Base-by-base conservation (phyloP, 202 grass and related monocot genomes). In the Eragrostis tef region DNA sequence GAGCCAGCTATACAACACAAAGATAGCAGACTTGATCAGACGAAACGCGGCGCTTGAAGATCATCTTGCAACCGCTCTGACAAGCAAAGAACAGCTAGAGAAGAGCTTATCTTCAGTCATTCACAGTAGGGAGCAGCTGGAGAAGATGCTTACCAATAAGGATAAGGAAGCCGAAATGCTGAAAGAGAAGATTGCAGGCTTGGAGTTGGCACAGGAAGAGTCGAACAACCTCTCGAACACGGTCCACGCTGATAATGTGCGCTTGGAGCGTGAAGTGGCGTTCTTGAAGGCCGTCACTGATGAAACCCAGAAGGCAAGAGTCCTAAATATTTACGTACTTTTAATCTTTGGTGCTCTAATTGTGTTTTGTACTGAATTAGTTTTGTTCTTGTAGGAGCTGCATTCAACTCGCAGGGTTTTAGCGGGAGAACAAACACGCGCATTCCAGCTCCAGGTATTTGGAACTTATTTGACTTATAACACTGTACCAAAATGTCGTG, bases 211-310 rank as follows among this genome's bases (percentile, higher is more conserved):
- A 21, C 96, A 95, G 60, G 96, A 98, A 60, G 96, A 98, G 79
- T 88, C 88, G 0, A 98, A 95, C 65, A 91, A 63, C 83, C 86
- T 98, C 21, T 98, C 96, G 2, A 98, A 98, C 70, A 84, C 87
- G 0, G 89, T 98, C 22, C 92, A 98, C n/a, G 52, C 86, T 41
- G 90, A 98, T 48, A 98, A 98, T 79, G 92, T 98, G 60, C 81
- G 81, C 70, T 88, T 98, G 8, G 92, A 98, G 77, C 90, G 88
- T 59, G 92, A 98, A 39, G 96, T 98, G 54, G 92, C 96, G 0
- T 98, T 88, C 86, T 79, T 98, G 60, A 98, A 98, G 79, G 96
- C 92, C n/a, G 80, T 98, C 77, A 60, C 88, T 12, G 95, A 95
- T 68, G 92, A 93, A n/a, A 93, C 88, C 53, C 90, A 93, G 59